These are phyloP conservation scores for Pythium coloratum DNA, from an alignment of 352 stramenopile genomes.

Conservation along the genomic window DNA sequence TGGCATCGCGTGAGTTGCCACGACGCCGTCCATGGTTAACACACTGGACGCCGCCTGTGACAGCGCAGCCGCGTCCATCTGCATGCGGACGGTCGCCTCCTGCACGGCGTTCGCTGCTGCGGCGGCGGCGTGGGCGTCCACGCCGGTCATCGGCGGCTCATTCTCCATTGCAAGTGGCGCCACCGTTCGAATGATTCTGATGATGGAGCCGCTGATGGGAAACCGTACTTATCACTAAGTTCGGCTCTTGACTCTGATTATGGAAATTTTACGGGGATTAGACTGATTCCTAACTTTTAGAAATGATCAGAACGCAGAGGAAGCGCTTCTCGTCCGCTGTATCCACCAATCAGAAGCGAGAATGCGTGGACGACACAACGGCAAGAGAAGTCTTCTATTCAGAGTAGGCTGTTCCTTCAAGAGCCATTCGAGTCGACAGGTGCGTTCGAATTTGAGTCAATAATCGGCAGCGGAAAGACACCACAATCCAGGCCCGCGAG, in stretches of 20 bases:
- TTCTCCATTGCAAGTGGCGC: conserved; percentile 11
- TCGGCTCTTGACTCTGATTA: neutral
- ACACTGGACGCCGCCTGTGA: neutral
- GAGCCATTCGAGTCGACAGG: conserved; percentile 13
- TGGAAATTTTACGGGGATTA: neutral
- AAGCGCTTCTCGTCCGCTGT: neutral
- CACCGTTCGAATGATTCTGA: neutral
- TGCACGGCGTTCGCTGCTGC: conserved; percentile 2
- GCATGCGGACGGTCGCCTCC: neutral
- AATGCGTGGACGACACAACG: conserved; percentile 13
- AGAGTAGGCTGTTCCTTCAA: conserved; percentile 21
- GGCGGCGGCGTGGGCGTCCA: neutral
- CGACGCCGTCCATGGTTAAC: conserved; percentile 2
- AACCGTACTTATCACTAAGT: conserved; percentile 5
- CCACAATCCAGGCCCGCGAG: neutral
- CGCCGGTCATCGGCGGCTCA: neutral
- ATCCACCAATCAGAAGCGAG: conserved; percentile 22
- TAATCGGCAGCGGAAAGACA: neutral
- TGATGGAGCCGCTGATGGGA: neutral
- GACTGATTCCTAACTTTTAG: neutral
- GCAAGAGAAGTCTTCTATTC: conserved; percentile 15
- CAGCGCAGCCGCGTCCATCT: neutral
- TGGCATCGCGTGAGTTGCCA: conserved; percentile 4
- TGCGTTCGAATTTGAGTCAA: conserved; percentile 18
- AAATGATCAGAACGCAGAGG: conserved; percentile 7